Conservation (phyloP, 495 filamentous ascomycete species). For the Pyrenula massariospora region DNA sequence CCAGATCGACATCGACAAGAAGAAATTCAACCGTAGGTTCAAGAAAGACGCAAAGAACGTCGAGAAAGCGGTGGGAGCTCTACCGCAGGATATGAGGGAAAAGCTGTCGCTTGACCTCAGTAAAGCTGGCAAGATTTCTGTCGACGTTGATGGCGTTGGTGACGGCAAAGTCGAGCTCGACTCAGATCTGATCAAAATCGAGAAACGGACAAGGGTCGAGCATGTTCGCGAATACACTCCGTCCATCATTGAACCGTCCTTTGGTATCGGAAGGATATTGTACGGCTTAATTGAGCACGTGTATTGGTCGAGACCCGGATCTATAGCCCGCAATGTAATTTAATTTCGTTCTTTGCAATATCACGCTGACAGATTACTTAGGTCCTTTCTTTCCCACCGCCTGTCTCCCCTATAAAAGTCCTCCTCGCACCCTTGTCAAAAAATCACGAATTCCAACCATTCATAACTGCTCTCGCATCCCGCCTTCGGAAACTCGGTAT, state of each 20-base stretch:
- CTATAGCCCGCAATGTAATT: conserved; percentile 54
- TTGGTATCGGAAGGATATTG: conserved; percentile 71
- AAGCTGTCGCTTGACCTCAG: conserved; percentile 54
- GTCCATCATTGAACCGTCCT: conserved; percentile 78
- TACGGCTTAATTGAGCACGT: conserved; percentile 70
- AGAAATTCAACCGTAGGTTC: conserved; percentile 70
- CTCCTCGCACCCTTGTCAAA: conserved; percentile 55
- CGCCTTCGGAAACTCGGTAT: conserved; percentile 47
- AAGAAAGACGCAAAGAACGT: conserved; percentile 71
- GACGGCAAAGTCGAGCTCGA: conserved; percentile 58
- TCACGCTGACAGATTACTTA: conserved; percentile 13
- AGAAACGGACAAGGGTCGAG: conserved; percentile 56
- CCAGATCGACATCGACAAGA: conserved; percentile 68
- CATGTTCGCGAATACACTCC: conserved; percentile 68
- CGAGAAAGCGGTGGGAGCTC: conserved; percentile 53
- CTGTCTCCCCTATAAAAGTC: conserved; percentile 58
- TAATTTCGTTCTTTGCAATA: neutral
- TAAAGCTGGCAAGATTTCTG: conserved; percentile 50
- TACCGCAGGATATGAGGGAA: conserved; percentile 59
- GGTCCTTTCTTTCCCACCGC: conserved; percentile 57
- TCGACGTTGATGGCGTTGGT: conserved; percentile 53
- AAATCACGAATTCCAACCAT: conserved; percentile 44
- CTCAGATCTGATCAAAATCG: conserved; percentile 59
- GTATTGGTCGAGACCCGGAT: conserved; percentile 60
- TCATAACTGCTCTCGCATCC: conserved; percentile 35